Evolutionary conservation across 768 basidiomycete species (phyloP), one percentile per base, ranked within the genome.

Genomic region (Paxillus rubicundulus): DNA sequence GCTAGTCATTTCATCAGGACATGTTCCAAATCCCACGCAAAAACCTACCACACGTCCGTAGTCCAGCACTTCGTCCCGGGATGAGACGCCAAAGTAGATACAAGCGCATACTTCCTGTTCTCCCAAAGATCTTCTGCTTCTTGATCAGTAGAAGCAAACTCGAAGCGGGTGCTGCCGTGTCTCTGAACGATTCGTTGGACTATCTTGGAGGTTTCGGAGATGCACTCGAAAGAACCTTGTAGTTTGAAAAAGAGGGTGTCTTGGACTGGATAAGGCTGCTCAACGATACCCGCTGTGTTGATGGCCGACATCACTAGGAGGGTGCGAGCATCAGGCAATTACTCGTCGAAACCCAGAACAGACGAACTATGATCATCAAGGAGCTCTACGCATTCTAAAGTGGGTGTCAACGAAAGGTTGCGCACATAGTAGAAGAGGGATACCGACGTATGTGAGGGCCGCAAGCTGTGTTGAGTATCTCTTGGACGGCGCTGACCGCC

Each of bases 161-260:
- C 74, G 54, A 94, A 90, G 24, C 77, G 75, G 18, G 68, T 75
- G 45, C 89, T 84, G 2, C 84, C 83, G 57, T 95, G 84, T 59
- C 76, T 81, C 60, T 81, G 75, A 18, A 85, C 81, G 24, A 96
- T 82, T 8, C 68, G 61, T 57, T 84, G 74, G 21, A 91, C 79
- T 17, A 75, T 68, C 40, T 79, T 74, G 0, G 87, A 81, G 0
- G 89, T 78, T 38, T 79, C 77, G 4, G 79, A 63, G 30, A 88
- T 80, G 5, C 80, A 77, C 10, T 76, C 68, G 0, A 78, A 72
- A 32, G 89, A 82, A 2, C 92, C 92, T 65, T 94, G 91, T 47
- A 97, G 80, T 67, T 96, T 95, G 78, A 98, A 91, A 72, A 97
- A 92, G 9, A 97, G 78, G 0, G 86, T 86, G 62, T 94, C 91